Evolutionary conservation across 306 rosid species (phyloP), one percentile per base, ranked within the genome.

Genomic region (Quercus engelmannii): DNA sequence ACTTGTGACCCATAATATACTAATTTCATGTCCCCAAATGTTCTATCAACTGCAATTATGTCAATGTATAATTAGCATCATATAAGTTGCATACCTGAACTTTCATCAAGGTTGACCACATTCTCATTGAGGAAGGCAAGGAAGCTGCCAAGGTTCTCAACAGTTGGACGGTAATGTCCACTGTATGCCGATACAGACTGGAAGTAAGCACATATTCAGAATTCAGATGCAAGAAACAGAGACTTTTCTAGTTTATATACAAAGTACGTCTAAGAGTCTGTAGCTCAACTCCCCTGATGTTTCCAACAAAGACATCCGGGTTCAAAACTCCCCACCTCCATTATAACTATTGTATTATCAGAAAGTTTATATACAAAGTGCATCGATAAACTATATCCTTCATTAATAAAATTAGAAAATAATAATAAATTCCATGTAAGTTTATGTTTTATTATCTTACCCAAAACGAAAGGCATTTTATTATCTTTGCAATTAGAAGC

Each of bases 141-240:
- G 61, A 86, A 83, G 79, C 59, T 85, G 76, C 75, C 69, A 26
- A 80, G 83, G 52, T 83, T 86, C 63, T 77, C 79, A 33, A 78
- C 80, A 2, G 85, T 86, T 43, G 89, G 89, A 58, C 81, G 83
- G 61, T 78, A 86, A 65, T 86, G 89, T 30, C 89, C 87, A 10
- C 85, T 86, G 23, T 80, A 82, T 14, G 87, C 85, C 10, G 83
- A 86, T 23, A 83, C 87, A 46, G 83, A 67, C 89, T 80, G 85
- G 49, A 63, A 67, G 25, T 38, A 70, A 19, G 38, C 69, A 41
- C 62, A 67, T 21, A 68, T 5, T 20, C 14, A 52, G 23, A 33
- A 35, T 55, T 77, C 52, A 54, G 55, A 68, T 52, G 43, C 18
- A 76, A 61, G 26, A 57, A 5, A 28, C 12, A 25, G 26, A 43